Evolutionary conservation across 1,139 yeast species (phyloP).

Genomic region (Pichia sp.): DNA sequence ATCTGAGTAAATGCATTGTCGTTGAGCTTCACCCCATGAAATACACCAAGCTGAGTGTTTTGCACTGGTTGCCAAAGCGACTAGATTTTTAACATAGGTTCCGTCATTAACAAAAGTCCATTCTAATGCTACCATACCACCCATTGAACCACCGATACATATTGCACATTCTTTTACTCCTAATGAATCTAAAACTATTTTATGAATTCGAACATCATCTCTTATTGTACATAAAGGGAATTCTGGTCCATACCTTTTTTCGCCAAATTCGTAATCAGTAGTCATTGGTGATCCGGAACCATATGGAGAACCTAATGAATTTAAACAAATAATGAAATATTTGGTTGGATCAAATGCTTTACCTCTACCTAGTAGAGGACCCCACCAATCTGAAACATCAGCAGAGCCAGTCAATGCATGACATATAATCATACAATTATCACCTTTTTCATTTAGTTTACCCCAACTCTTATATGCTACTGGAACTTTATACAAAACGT

Average conservation of each 20-base stretch:
- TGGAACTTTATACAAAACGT: slow-evolving; percentile 64
- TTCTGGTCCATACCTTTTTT: slow-evolving; percentile 79
- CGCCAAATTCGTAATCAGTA: slow-evolving; percentile 62
- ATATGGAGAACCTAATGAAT: slow-evolving; percentile 91
- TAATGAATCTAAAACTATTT: slow-evolving; percentile 57
- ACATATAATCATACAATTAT: slow-evolving; percentile 79
- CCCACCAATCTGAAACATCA: slow-evolving; percentile 98
- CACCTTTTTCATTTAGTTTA: slow-evolving; percentile 52
- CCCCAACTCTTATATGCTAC: slow-evolving; percentile 98
- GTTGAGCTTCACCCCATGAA: slow-evolving; percentile 97
- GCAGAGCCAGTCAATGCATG: slow-evolving; percentile 96
- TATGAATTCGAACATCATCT: slow-evolving; percentile 84
- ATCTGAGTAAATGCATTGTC: slow-evolving; percentile 92
- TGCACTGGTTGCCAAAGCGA: slow-evolving; percentile 91
- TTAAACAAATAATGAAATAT: slow-evolving; percentile 79
- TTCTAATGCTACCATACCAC: slow-evolving; percentile 95
- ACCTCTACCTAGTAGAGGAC: slow-evolving; percentile 81
- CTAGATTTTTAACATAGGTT: slow-evolving; percentile 62
- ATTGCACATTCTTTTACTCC: slow-evolving; percentile 73
- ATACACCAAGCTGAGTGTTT: slow-evolving; percentile 98
- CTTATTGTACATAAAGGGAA: slow-evolving; percentile 89
- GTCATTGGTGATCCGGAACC: slow-evolving; percentile 93
- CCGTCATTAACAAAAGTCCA: slow-evolving; percentile 59
- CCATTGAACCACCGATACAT: slow-evolving; percentile 97
- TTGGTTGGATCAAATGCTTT: slow-evolving; percentile 87